Evolutionary conservation across 2,329 filamentous ascomycete species (phyloP).

Genomic region (Penicillium sp.): DNA sequence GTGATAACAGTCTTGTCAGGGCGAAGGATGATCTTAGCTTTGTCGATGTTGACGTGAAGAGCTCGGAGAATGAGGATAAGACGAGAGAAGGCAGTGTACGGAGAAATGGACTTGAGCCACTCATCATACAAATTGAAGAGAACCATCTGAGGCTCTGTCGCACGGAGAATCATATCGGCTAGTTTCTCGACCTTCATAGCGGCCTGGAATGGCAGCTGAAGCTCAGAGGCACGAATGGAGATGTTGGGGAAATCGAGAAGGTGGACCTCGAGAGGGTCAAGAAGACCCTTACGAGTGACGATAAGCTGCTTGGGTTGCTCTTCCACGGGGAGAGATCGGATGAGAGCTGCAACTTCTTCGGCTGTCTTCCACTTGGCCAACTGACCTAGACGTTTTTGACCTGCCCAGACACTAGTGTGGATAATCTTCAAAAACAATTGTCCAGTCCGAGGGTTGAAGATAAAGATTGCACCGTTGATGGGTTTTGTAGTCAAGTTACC

Average conservation of each 20-base stretch:
- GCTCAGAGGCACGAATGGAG: slow-evolving; percentile 92
- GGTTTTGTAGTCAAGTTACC: slow-evolving; percentile 98
- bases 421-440: slow-evolving; percentile 99
- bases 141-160: slow-evolving; percentile 99
- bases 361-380: slow-evolving; percentile 99
- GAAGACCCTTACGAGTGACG: slow-evolving; percentile 91
- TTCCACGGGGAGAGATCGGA: slow-evolving; percentile 91
- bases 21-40: slow-evolving; percentile 91
- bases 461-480: slow-evolving; percentile 99
- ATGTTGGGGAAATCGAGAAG: slow-evolving; percentile 98
- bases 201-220: slow-evolving; percentile 97
- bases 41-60: slow-evolving; percentile 95
- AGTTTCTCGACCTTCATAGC: slow-evolving; percentile 99
- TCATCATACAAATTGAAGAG: slow-evolving; percentile 98
- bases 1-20: slow-evolving; percentile 98
- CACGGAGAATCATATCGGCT: slow-evolving; percentile 96
- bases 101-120: slow-evolving; percentile 97
- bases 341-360: slow-evolving; percentile 97
- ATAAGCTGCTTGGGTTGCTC: slow-evolving; percentile 99
- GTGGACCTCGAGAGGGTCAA: slow-evolving; percentile 96
- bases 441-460: slow-evolving; percentile 98
- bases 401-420: slow-evolving; percentile 98
- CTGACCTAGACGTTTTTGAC: slow-evolving; percentile 97
- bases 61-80: slow-evolving; percentile 90
- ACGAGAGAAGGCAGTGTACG: slow-evolving; percentile 96